Conservation (phyloP, 768 basidiomycete species). For the Tylopilus cervinicoccineus region DNA sequence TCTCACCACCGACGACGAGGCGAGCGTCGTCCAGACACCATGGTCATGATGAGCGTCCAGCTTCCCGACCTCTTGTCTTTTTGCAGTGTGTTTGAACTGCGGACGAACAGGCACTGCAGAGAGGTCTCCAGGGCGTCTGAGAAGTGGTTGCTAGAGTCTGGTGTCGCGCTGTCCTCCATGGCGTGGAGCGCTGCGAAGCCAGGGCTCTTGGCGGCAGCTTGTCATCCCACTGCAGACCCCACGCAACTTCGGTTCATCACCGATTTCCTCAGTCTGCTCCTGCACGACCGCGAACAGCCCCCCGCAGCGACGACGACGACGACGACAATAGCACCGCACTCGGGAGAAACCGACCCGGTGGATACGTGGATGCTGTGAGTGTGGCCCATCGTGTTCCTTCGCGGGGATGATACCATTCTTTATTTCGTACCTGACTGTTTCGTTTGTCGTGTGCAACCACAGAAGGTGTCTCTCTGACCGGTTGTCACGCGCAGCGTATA, state of each 20-base stretch:
- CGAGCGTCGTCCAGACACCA: slow-evolving; percentile 8
- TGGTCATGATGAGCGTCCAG: slow-evolving; percentile 26
- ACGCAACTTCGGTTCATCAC: slow-evolving; percentile 51
- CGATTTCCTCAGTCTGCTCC: slow-evolving; percentile 45
- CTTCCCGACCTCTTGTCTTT: slow-evolving; percentile 27
- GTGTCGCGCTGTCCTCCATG: slow-evolving; percentile 18
- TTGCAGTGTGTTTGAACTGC: slow-evolving; percentile 26
- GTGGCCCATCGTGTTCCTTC: background rate
- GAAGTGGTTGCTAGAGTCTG: slow-evolving; percentile 23
- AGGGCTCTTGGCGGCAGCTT: slow-evolving; percentile 55
- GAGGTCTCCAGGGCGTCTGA: slow-evolving; percentile 27
- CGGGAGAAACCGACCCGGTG: slow-evolving; percentile 7
- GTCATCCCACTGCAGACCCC: slow-evolving; percentile 54
- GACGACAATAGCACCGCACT: background rate
- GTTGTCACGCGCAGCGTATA: slow-evolving; percentile 33
- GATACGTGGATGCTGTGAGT: slow-evolving; percentile 23
- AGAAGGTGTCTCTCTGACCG: slow-evolving; percentile 31
- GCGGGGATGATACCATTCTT: slow-evolving; percentile 10
- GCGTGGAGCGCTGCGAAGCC: slow-evolving; percentile 32
- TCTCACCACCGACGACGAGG: background rate
- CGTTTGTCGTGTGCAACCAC: too few relatives aligned
- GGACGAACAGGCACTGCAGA: slow-evolving; percentile 27
- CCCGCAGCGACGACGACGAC: background rate
- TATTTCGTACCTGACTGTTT: slow-evolving; percentile 4
- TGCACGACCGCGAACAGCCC: slow-evolving; percentile 34